Conservation (phyloP, 768 basidiomycete genomes). For the Tubosaeta sp. region DNA sequence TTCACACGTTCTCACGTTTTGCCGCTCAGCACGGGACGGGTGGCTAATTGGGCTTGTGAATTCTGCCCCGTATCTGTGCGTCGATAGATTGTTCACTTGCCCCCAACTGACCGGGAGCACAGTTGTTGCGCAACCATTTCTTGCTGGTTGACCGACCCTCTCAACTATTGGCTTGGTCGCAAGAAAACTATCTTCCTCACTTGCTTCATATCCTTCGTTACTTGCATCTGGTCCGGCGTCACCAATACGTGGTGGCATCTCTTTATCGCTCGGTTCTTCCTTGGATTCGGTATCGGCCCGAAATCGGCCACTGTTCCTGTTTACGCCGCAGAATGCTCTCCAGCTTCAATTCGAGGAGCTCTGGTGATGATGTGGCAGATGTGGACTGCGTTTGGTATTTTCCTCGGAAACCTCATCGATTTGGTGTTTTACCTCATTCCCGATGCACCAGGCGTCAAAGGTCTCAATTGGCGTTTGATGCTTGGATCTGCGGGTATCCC, state of each 20-base stretch:
- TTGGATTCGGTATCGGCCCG: slow-evolving; percentile 45
- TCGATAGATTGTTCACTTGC: neutral
- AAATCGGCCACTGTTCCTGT: slow-evolving; percentile 62
- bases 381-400: slow-evolving; percentile 87
- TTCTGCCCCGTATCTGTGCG: slow-evolving; percentile 53
- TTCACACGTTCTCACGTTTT: neutral
- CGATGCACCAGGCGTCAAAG: slow-evolving; percentile 44
- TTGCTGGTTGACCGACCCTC: slow-evolving; percentile 67
- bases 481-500: slow-evolving; percentile 66
- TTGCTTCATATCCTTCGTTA: slow-evolving; percentile 50
- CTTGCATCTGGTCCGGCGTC: slow-evolving; percentile 52
- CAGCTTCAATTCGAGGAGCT: slow-evolving; percentile 79
- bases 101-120: slow-evolving; percentile 1
- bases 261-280: slow-evolving; percentile 50
- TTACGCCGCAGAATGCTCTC: slow-evolving; percentile 73
- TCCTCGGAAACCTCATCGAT: slow-evolving; percentile 66
- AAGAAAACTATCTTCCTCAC: slow-evolving; percentile 59
- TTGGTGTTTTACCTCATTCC: slow-evolving; percentile 54
- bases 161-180: slow-evolving; percentile 61
- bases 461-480: slow-evolving; percentile 80
- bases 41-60: slow-evolving; percentile 81
- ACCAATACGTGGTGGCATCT: slow-evolving; percentile 57
- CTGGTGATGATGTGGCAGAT: slow-evolving; percentile 93
- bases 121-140: slow-evolving; percentile 50
- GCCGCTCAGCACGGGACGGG: slow-evolving; percentile 39